Percentiles rank a stretch among this genome's conserved stretches.
Evolutionary conservation across 164 flowering plant species (phyloP).

Genomic region (Liquidambar formosana): DNA sequence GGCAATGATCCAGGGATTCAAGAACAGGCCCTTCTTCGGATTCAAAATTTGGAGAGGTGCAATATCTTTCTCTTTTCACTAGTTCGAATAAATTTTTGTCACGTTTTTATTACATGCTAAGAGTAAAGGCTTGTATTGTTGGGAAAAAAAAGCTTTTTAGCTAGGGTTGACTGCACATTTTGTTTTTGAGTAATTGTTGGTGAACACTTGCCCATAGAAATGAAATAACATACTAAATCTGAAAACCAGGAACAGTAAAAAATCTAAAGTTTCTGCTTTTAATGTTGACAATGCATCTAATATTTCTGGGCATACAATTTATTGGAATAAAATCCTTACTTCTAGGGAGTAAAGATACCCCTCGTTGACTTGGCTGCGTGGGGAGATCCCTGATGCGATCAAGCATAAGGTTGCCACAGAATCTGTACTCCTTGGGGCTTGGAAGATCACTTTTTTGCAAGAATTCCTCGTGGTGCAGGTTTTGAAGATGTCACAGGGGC

Average conservation of each 20-base stretch:
- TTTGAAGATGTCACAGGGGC: no score
- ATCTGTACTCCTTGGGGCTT: no score
- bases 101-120: not conserved
- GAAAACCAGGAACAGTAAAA: not conserved
- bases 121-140: not conserved
- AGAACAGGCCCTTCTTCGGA: conserved; percentile 57
- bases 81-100: not conserved
- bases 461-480: no score
- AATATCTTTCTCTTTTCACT: conserved; percentile 6
- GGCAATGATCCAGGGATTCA: conserved; percentile 56
- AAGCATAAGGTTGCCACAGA: not conserved
- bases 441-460: no score
- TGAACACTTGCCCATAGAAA: not conserved
- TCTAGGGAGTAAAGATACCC: not conserved
- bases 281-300: no score
- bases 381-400: not conserved
- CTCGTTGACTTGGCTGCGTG: not conserved
- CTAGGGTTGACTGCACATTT: not conserved
- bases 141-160: not conserved
- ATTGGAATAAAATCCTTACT: not conserved
- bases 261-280: not conserved
- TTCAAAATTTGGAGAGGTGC: conserved; percentile 97
- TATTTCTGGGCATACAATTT: no score
- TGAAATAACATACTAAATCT: not conserved
- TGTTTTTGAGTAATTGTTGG: not conserved